Percentiles rank a stretch among this genome's conserved stretches.
Conservation (phyloP, 139 green algal genomes). For the Chlamydomonas incerta region DNA sequence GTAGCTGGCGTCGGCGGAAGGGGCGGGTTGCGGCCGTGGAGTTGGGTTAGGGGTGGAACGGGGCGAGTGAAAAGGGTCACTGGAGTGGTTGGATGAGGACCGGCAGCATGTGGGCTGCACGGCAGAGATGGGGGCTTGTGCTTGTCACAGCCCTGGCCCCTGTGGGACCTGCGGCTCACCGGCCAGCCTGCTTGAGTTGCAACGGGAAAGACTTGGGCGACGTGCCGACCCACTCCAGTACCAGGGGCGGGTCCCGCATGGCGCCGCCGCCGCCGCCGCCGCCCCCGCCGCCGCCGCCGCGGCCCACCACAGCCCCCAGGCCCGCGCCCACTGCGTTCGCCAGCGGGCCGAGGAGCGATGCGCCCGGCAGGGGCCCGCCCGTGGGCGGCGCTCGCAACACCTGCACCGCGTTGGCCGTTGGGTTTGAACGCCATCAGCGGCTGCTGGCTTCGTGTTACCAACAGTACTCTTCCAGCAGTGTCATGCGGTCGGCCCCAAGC, state of each 20-base stretch:
- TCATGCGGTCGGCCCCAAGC: too few species aligned
- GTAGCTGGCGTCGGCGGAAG: slow-evolving; percentile 81
- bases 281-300: not conserved
- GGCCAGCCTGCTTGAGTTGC: slow-evolving; percentile 69
- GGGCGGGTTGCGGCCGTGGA: too few species aligned
- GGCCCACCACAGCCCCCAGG: not conserved
- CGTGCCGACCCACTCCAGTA: slow-evolving; percentile 60
- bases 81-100: too few species aligned
- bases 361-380: not conserved
- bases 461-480: too few species aligned
- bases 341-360: not conserved
- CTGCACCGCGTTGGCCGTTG: not conserved
- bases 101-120: too few species aligned
- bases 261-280: slow-evolving; percentile 19
- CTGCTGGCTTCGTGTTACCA: too few species aligned
- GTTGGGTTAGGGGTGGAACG: too few species aligned
- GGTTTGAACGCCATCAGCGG: not conserved
- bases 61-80: too few species aligned
- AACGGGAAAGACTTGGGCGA: slow-evolving; percentile 74
- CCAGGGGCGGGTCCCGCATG: slow-evolving; percentile 61
- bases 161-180: too few species aligned
- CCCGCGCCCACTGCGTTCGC: not conserved
- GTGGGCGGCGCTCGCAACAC: slow-evolving; percentile 29
- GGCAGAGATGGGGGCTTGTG: too few species aligned
- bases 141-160: too few species aligned